phyloP scores from a whole-genome alignment of 1,284 basidiomycete species.

The Irpex sp. region DNA sequence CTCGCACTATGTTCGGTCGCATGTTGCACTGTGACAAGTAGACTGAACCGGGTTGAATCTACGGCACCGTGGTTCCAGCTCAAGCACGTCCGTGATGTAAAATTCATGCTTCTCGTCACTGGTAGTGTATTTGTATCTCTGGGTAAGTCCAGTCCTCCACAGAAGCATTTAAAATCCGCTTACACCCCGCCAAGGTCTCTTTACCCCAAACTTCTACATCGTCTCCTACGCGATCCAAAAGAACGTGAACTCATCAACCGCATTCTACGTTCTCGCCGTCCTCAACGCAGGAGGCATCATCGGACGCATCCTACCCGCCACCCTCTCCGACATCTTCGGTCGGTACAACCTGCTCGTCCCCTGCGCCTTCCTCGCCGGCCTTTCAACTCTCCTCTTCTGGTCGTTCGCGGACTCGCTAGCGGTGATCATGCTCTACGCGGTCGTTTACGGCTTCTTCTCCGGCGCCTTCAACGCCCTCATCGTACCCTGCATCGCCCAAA shows the following conservation, averaged over 20 bases:
- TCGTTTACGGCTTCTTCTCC: constrained; percentile 46
- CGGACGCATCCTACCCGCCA: constrained; percentile 59
- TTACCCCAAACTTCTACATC: constrained; percentile 47
- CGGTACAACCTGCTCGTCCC: constrained; percentile 54
- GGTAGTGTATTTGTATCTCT: constrained; percentile 30
- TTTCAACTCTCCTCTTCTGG: constrained; percentile 59
- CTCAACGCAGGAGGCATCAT: constrained; percentile 61
- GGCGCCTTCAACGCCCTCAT: constrained; percentile 32
- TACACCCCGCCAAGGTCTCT: constrained; percentile 13
- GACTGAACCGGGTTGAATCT: constrained; percentile 14
- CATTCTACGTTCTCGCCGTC: constrained; percentile 54
- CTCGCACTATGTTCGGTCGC: constrained; percentile 28
- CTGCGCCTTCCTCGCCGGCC: constrained; percentile 53
- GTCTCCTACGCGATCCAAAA: constrained; percentile 42
- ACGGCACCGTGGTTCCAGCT: constrained; percentile 24
- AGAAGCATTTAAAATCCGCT: constrained; percentile 2
- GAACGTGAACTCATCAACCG: constrained; percentile 28
- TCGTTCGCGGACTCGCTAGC: constrained; percentile 31
- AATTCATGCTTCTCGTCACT: constrained; percentile 26
- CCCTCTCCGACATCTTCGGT: constrained; percentile 59
- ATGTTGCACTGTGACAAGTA: constrained; percentile 24
- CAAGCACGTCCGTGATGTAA: constrained; percentile 26
- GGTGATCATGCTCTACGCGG: constrained; percentile 50
- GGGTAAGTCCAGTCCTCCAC: constrained; percentile 15
- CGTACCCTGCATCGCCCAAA: constrained; percentile 32